A percentile compares a stretch with the other conserved stretches of the same genome.
These are phyloP conservation scores for Eucalyptus pumila DNA, from an alignment of 345 rosid genomes.

Conservation along the genomic window DNA sequence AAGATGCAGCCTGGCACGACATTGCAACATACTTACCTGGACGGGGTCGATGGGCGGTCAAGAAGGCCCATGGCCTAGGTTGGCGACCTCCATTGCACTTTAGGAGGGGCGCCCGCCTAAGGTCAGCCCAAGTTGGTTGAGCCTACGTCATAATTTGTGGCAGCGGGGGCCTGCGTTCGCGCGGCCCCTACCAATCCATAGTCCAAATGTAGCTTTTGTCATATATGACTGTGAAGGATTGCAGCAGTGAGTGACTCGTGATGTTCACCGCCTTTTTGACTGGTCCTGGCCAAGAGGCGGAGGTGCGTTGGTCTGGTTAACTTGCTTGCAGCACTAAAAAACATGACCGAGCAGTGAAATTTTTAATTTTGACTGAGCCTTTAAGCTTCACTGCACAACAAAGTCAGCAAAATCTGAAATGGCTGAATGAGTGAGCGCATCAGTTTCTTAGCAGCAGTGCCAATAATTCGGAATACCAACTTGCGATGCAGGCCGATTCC, in stretches of 20 bases:
- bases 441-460: not conserved
- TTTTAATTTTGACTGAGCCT: no score
- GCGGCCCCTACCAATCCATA: not conserved
- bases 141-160: not conserved
- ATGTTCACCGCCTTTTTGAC: no score
- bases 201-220: fast-evolving
- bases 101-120: not conserved
- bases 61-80: not conserved
- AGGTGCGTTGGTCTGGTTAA: not conserved
- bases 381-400: no score
- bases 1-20: not conserved
- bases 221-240: no score
- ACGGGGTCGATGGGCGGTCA: not conserved
- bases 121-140: not conserved
- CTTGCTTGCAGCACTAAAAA: no score
- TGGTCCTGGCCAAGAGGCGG: not conserved
- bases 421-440: not conserved
- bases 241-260: not conserved
- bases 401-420: not conserved
- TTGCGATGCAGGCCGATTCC: not conserved
- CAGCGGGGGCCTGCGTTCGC: not conserved
- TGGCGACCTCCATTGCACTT: not conserved
- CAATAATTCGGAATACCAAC: not conserved
- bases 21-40: not conserved
- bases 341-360: no score